A percentile compares a stretch with the other conserved stretches of the same genome.
phyloP scores from a whole-genome alignment of 2,329 filamentous ascomycete genomes.

The Fusarium longipes region DNA sequence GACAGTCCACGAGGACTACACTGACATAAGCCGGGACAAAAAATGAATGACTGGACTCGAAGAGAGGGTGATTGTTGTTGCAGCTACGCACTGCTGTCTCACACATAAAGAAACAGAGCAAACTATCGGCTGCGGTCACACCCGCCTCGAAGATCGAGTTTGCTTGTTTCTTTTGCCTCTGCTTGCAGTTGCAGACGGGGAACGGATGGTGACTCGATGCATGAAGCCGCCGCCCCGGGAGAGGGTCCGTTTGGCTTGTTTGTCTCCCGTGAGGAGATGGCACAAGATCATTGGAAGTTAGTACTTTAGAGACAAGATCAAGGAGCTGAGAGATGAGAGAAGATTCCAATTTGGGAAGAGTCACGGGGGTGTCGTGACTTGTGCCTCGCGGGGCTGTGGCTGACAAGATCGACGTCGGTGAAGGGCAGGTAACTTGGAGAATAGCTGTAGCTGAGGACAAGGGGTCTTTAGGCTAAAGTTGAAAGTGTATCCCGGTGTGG shows the following conservation, averaged over 20 bases:
- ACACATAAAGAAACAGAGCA: slow-evolving; percentile 10
- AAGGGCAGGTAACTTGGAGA: slow-evolving; percentile 2
- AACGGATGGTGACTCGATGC: slow-evolving; percentile 29
- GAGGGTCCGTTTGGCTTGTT: slow-evolving; percentile 23
- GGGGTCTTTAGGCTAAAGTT: slow-evolving; percentile 25
- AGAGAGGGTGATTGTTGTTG: neutral
- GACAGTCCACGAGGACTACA: slow-evolving; percentile 22
- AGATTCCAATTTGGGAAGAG: slow-evolving; percentile 34
- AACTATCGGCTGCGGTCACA: slow-evolving; percentile 30
- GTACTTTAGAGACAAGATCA: neutral
- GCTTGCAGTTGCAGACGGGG: slow-evolving; percentile 9
- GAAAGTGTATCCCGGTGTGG: slow-evolving; percentile 21
- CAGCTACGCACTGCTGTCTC: slow-evolving; percentile 11
- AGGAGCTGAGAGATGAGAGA: slow-evolving; percentile 24
- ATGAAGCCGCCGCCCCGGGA: slow-evolving; percentile 34
- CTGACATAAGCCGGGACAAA: slow-evolving; percentile 20
- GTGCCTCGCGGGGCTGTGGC: slow-evolving; percentile 37
- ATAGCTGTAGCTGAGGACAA: neutral
- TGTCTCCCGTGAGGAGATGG: slow-evolving; percentile 10
- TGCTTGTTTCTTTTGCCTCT: slow-evolving; percentile 7
- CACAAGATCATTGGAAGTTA: slow-evolving; percentile 29
- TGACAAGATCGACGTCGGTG: slow-evolving; percentile 34
- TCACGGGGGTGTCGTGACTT: slow-evolving; percentile 35
- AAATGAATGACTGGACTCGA: slow-evolving; percentile 22
- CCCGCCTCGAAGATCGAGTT: slow-evolving; percentile 29